A percentile compares a stretch with the other conserved stretches of the same genome.
Evolutionary conservation across 2,329 filamentous ascomycete species (phyloP).

Genomic region (Fonsecaea monophora): DNA sequence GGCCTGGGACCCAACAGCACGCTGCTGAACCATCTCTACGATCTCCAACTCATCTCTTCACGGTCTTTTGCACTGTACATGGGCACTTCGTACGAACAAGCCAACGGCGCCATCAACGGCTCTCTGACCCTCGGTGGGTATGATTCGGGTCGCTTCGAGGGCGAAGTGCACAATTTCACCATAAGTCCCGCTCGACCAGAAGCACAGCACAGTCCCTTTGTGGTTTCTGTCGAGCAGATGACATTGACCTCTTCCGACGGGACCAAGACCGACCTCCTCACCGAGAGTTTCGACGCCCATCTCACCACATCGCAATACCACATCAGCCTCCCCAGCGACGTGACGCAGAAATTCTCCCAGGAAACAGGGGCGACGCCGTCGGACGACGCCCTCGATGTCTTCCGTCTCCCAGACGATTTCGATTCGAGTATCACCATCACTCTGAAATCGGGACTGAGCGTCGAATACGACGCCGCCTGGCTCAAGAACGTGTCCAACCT

Average conservation of each 20-base stretch:
- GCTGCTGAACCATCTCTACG: conserved; percentile 47
- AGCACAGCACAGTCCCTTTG: conserved; percentile 44
- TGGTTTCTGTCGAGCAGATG: conserved; percentile 50
- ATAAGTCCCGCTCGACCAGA: conserved; percentile 43
- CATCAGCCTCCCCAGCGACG: conserved; percentile 49
- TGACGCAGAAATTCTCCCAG: conserved; percentile 51
- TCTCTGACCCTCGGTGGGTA: conserved; percentile 54
- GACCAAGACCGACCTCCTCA: conserved; percentile 36
- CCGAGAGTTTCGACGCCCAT: conserved; percentile 49
- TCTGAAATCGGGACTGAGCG: conserved; percentile 49
- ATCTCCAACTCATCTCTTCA: conserved; percentile 46
- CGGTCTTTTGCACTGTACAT: conserved; percentile 54
- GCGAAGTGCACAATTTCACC: conserved; percentile 42
- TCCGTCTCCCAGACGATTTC: conserved; percentile 48
- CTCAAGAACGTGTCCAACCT: conserved; percentile 45
- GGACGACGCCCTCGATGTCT: conserved; percentile 37
- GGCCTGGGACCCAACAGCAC: conserved; percentile 52
- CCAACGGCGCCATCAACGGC: conserved; percentile 51
- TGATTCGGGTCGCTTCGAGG: conserved; percentile 52
- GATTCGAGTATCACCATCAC: conserved; percentile 51
- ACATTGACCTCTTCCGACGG: conserved; percentile 43
- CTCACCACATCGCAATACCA: conserved; percentile 54
- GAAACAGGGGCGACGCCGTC: conserved; percentile 42
- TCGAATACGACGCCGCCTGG: conserved; percentile 49
- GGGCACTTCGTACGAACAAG: conserved; percentile 50